Percentiles rank a stretch among this genome's conserved stretches.
phyloP scores from a whole-genome alignment of 345 rosid genomes.

The Alliaria petiolata region DNA sequence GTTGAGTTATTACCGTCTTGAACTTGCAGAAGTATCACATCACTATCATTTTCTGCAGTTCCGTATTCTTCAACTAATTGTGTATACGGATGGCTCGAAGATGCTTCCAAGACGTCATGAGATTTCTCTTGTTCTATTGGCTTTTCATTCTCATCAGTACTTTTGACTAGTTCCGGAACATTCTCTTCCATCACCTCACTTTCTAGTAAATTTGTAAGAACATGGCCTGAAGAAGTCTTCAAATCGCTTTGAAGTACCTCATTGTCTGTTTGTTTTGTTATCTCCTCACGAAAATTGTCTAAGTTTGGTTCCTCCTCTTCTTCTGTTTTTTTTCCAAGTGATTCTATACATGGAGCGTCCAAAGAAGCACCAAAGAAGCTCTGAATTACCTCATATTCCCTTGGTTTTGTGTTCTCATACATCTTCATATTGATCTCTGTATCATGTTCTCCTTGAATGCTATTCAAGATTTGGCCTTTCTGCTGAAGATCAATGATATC shows the following conservation, averaged over 20 bases:
- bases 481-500: not conserved
- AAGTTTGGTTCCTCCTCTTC: not conserved
- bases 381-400: not conserved
- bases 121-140: not conserved
- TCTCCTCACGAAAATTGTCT: not conserved
- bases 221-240: not conserved
- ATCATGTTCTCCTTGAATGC: constrained; percentile 11
- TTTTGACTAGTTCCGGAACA: not conserved
- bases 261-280: not conserved
- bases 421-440: not conserved
- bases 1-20: not conserved
- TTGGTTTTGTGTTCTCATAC: not conserved
- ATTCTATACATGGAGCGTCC: not conserved
- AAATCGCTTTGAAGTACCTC: not conserved
- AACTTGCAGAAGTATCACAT: constrained; percentile 1
- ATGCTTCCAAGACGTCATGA: not conserved
- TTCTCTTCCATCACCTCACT: constrained; percentile 1
- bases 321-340: constrained; percentile 3
- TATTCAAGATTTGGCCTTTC: not conserved
- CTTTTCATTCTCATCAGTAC: not conserved
- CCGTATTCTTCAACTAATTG: not conserved
- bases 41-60: not conserved
- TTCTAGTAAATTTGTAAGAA: constrained; percentile 4
- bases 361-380: constrained; percentile 12
- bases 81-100: not conserved